Evolutionary conservation across 108 stramenopile genomes (phyloP), one percentile per base, ranked within the genome.

Genomic region (Cylindrotheca fusiformis): DNA sequence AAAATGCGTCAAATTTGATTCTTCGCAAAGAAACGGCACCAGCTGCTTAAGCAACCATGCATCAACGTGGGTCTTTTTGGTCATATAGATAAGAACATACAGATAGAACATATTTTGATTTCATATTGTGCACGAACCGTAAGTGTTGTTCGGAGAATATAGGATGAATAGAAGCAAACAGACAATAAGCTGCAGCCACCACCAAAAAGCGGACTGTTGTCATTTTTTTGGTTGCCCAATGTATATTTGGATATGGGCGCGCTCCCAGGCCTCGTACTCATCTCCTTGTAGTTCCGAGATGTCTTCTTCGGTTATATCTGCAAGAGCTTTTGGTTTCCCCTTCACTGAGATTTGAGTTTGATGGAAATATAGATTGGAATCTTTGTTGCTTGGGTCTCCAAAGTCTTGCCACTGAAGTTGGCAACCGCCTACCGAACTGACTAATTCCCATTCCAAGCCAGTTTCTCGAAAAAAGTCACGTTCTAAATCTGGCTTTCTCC

Each of bases 401-500:
- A 76, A 89, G 0, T 76, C 76, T 59, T 49, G 52, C 83, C 84
- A 86, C 5, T 26, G 32, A 29, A 89, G 59, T 20, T 36, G 47
- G 48, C 71, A 78, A 20, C 31, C 45, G 18, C 24, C 19, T 1
- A 47, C 29, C 32, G 51, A 32, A 27, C 29, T 41, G 2, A 78
- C 22, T 6, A 67, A 25, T 27, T 26, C 20, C 72, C 72, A 74
- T 4, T 74, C 65, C 24, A 67, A 32, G 0, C 62, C 62, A 1
- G 63, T 41, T 25, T 65, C 52, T 46, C 64, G 50, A 69, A 91
- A 91, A 59, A 91, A 91, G 28, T 51, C 32, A 1, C 83, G 75
- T 63, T 91, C 90, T 31, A 77, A 26, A 10, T 77, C 71, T 0
- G 90, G 90, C 47, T 91, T 91, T 41, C 90, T 57, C 90, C 90